Base-by-base conservation (phyloP, 2,329 filamentous ascomycete genomes). In the Aphanocladium album region DNA sequence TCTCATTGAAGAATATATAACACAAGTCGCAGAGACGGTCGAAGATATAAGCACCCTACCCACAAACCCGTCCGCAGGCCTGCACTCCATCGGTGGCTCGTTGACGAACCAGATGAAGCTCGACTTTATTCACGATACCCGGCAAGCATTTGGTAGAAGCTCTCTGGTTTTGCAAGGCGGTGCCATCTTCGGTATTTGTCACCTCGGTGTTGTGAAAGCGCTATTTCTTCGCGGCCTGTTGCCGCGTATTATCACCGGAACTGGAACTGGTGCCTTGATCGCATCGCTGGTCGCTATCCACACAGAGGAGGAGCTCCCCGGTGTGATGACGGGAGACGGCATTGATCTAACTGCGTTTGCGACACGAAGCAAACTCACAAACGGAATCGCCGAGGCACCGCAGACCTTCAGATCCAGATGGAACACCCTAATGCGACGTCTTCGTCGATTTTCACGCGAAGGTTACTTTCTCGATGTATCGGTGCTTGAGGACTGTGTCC, bases 191-290 rank as follows among this genome's bases (percentile, higher is more conserved):
- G 93, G 93, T 2, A 77, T 96, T 11, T 96, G 91, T 68, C 93
- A 97, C 73, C 74, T 97, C 5, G 93, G 93, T 7, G 91, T 97
- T 6, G 90, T 96, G 43, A 96, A 93, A 71, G 92, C 92, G 2
- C 77, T 97, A 45, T 90, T 93, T 73, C 76, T 92, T 39, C 84
- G 89, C 30, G 90, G 90, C 0, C 76, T 97, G 17, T 79, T 97
- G 50, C 93, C 95, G 4, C 85, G 91, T 47, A 96, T 97, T 67
- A 93, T 98, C 67, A 91, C 91, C 0, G 93, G 93, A 9, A 96
- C 91, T 1, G 93, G 89, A 4, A 96, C 91, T 0, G 93, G 93
- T 16, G 93, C 93, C 9, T 77, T 97, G 67, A 93, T 96, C 65
- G 93, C 92, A 1, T 91, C 92, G 14, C 78, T 97, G 30, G 90